These are phyloP conservation scores for Syncephalastrum monosporum DNA, from an alignment of 371 early-diverging fungal genomes.

Conservation along the genomic window DNA sequence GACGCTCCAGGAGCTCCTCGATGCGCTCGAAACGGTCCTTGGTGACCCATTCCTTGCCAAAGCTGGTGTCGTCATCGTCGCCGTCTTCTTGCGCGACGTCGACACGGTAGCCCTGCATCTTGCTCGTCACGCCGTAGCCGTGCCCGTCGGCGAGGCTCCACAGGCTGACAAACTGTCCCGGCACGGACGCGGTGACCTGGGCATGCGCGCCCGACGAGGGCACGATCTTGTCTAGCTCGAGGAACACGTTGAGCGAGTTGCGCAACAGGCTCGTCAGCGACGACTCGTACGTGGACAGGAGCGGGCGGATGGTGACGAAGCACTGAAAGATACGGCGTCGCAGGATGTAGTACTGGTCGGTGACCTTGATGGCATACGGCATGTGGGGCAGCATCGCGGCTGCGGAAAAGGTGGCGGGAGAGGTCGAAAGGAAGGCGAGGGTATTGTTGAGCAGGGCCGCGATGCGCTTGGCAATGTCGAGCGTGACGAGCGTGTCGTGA, in stretches of 20 bases:
- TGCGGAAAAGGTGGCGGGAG: slow-evolving; percentile 52
- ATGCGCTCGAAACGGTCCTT: slow-evolving; percentile 57
- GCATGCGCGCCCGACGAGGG: slow-evolving; percentile 55
- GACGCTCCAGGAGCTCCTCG: slow-evolving; percentile 58
- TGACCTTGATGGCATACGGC: slow-evolving; percentile 44
- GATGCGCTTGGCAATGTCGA: slow-evolving; percentile 81
- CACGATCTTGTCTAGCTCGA: slow-evolving; percentile 54
- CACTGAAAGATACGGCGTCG: slow-evolving; percentile 74
- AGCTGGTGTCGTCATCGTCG: slow-evolving; percentile 31
- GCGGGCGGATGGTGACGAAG: slow-evolving; percentile 65
- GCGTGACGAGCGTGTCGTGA: slow-evolving; percentile 59
- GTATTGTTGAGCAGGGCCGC: slow-evolving; percentile 79
- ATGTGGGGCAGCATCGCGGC: slow-evolving; percentile 42
- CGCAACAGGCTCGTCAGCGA: slow-evolving; percentile 55
- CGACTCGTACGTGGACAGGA: slow-evolving; percentile 65
- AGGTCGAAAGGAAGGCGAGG: slow-evolving; percentile 61
- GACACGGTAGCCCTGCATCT: slow-evolving; percentile 54
- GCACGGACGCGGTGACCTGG: slow-evolving; percentile 50
- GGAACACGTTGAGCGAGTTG: slow-evolving; percentile 54
- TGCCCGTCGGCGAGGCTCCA: slow-evolving; percentile 64
- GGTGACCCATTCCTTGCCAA: slow-evolving; percentile 57
- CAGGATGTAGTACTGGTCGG: slow-evolving; percentile 64
- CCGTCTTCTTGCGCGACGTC: slow-evolving; percentile 41
- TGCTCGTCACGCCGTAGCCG: slow-evolving; percentile 64
- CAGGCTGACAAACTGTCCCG: slow-evolving; percentile 56